phyloP scores from a whole-genome alignment of 192 early-diverging fungal genomes.

The Podila epigama region DNA sequence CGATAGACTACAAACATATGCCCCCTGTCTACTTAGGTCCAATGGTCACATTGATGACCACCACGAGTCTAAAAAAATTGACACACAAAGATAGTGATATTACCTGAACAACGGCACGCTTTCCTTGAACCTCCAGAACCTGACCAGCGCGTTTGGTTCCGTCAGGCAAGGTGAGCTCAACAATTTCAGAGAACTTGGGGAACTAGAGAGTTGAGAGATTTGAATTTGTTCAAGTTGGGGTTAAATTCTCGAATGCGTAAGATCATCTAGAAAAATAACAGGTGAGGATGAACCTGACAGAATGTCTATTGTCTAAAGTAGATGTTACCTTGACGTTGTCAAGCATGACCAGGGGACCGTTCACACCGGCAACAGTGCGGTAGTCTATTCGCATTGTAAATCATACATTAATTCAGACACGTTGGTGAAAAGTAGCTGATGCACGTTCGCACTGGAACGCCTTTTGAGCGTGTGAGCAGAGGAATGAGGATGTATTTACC shows the following conservation, averaged over 20 bases:
- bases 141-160: slow-evolving; percentile 95
- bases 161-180: slow-evolving; percentile 95
- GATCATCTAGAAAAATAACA: slow-evolving; percentile 1
- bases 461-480: too few species aligned
- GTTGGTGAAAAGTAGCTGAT: too few species aligned
- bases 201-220: slow-evolving; percentile 53
- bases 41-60: not conserved
- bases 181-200: slow-evolving; percentile 97
- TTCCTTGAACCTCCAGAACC: slow-evolving; percentile 97
- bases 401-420: too few species aligned
- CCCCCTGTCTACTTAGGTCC: too few species aligned
- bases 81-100: not conserved
- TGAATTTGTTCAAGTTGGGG: not conserved
- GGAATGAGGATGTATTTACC: slow-evolving; percentile 60
- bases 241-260: not conserved
- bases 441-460: too few species aligned
- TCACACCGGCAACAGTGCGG: slow-evolving; percentile 95
- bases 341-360: slow-evolving; percentile 97
- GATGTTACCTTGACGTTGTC: slow-evolving; percentile 93
- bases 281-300: not conserved
- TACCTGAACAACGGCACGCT: slow-evolving; percentile 94
- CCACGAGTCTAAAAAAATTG: slow-evolving; percentile 10
- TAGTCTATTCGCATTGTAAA: slow-evolving; percentile 73
- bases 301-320: not conserved
- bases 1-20: too few species aligned